Evolutionary conservation across 257 asterid genomes (phyloP).

Genomic region (Gentiana macrophylla): DNA sequence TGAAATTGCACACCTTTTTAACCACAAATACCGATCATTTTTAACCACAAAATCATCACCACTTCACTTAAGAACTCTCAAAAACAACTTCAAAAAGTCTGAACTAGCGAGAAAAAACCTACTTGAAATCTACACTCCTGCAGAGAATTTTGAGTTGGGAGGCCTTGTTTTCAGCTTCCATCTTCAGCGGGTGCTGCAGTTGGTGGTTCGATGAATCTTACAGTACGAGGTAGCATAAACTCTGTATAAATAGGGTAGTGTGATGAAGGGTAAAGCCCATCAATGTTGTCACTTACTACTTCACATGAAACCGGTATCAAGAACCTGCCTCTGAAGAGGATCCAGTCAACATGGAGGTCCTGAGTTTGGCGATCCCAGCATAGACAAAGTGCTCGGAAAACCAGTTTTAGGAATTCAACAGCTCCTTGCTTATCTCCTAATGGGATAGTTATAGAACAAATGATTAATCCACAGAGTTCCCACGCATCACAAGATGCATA

Average conservation of each 20-base stretch:
- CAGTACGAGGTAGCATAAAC: conserved; percentile 86
- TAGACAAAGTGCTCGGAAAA: conserved; percentile 87
- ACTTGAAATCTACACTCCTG: not conserved
- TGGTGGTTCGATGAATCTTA: conserved; percentile 54
- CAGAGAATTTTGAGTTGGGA: not conserved
- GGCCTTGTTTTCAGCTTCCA: conserved; percentile 14
- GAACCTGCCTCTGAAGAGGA: conserved; percentile 86
- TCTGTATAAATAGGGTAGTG: conserved; percentile 78
- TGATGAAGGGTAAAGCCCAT: conserved; percentile 78
- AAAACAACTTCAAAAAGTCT: too few relatives aligned
- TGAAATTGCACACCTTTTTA: too few relatives aligned
- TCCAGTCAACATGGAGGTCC: conserved; percentile 94
- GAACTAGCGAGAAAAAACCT: too few relatives aligned
- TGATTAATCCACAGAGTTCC: not conserved
- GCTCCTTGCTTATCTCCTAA: conserved; percentile 86
- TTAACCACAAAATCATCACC: too few relatives aligned
- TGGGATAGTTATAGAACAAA: not conserved
- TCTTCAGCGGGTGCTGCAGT: conserved; percentile 21
- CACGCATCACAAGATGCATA: not conserved
- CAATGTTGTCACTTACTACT: conserved; percentile 91
- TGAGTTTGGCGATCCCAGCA: conserved; percentile 99
- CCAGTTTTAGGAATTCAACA: conserved; percentile 72
- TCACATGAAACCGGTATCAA: conserved; percentile 75
- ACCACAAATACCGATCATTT: too few relatives aligned
- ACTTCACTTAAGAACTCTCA: too few relatives aligned